These are phyloP conservation scores for Neospermospora avenae DNA, from an alignment of 2,329 filamentous ascomycete species.

Conservation along the genomic window DNA sequence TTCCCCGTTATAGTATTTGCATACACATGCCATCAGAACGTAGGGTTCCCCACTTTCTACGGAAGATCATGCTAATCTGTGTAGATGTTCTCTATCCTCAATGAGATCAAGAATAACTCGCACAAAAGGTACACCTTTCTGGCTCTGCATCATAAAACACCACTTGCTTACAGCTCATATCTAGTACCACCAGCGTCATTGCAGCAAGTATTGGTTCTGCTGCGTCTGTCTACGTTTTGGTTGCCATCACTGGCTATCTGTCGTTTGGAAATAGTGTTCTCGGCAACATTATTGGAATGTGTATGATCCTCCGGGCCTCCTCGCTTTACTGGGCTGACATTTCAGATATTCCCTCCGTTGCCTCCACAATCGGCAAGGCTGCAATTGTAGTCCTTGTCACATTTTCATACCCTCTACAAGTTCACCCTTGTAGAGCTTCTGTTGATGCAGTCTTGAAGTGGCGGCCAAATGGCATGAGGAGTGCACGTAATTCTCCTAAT, in stretches of 20 bases:
- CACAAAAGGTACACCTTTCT: constrained; percentile 46
- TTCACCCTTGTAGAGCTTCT: constrained; percentile 94
- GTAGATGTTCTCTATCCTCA: constrained; percentile 97
- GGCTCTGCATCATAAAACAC: background rate
- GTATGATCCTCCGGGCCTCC: constrained; percentile 47
- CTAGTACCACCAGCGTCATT: constrained; percentile 74
- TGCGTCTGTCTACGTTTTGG: constrained; percentile 82
- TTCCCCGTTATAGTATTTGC: constrained; percentile 96
- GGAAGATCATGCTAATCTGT: background rate
- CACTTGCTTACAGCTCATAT: constrained; percentile 1
- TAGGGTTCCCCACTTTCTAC: constrained; percentile 40
- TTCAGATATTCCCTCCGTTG: constrained; percentile 65
- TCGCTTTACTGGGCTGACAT: constrained; percentile 3
- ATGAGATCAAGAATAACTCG: constrained; percentile 85
- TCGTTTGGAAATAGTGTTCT: constrained; percentile 88
- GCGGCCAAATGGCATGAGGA: constrained; percentile 57
- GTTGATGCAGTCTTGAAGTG: constrained; percentile 92
- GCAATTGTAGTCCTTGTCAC: constrained; percentile 95
- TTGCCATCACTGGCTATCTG: constrained; percentile 92
- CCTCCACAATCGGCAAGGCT: constrained; percentile 88
- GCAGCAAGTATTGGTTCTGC: constrained; percentile 82
- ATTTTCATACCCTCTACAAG: constrained; percentile 93
- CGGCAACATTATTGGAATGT: constrained; percentile 94
- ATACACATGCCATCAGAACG: constrained; percentile 99
- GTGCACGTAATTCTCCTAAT: constrained; percentile 35